Evolutionary conservation across 1,139 yeast species (phyloP), one percentile per base, ranked within the genome.

Genomic region (Yamadazyma blattariae): DNA sequence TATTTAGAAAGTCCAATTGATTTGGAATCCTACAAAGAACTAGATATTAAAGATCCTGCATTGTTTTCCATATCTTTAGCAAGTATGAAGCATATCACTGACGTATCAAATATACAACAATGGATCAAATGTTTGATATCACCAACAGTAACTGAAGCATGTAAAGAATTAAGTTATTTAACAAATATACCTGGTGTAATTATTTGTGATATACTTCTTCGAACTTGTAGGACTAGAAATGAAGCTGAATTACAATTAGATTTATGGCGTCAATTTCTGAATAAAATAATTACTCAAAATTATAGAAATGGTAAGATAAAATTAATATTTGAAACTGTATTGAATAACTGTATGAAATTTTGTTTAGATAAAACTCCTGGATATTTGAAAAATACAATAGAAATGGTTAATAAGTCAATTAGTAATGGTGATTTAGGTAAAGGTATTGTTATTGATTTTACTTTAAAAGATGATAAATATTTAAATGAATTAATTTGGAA

Each of bases 221-320:
- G 75, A 29, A 58, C 71, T 1, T 73, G 75, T 0, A 47, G 51
- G 37, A 53, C 61, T 6, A 44, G 45, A 22, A 47, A 52, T 14
- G 75, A 70, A 30, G 49, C 56, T 15, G 42, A 54, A 3, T 50
- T 67, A 11, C 74, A 67, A 41, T 38, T 52, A 7, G 74, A 68
- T 33, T 39, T 71, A 9, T 71, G 74, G 75, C 17, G 33, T 3
- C 40, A 43, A 7, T 55, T 46, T 30, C 39, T 50, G 27, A 36
- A 43, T 19, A 43, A 42, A 3, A 52, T 62, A 7, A 34, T 54
- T 2, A 27, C 39, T 4, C 48, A 45, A 8, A 51, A 51, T 32
- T 44, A 48, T 18, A 51, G 50, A 17, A 40, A 40, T 1, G 46
- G 48, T 13, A 46, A 48, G 15, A 26, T 66, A 12, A 53, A 54